Conservation (phyloP, 257 asterid genomes). For the Solanum corneliomulleri region DNA sequence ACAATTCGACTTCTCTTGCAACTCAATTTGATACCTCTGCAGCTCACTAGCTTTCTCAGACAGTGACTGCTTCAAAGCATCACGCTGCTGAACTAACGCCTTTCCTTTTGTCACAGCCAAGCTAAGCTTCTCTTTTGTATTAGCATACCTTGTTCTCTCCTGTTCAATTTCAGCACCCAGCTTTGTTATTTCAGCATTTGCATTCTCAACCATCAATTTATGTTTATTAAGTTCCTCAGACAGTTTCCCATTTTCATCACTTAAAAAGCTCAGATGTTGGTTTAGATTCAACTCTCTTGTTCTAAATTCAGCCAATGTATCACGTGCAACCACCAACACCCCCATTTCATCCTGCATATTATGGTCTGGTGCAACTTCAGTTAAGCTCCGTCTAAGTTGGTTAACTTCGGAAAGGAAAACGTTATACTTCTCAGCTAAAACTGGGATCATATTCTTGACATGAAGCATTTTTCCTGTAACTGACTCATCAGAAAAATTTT, state of each 20-base stretch:
- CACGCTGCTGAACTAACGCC: constrained; percentile 94
- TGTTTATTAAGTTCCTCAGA: constrained; percentile 51
- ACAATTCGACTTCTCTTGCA: constrained; percentile 68
- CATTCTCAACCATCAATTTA: constrained; percentile 38
- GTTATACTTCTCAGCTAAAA: constrained; percentile 42
- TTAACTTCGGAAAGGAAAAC: constrained; percentile 39
- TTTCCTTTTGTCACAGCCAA: constrained; percentile 97
- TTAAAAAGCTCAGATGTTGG: constrained; percentile 38
- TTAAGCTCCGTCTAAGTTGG: constrained; percentile 42
- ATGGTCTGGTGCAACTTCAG: constrained; percentile 34
- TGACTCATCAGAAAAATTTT: constrained; percentile 31
- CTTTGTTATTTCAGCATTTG: constrained; percentile 47
- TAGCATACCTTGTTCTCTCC: constrained; percentile 61
- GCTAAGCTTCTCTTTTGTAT: constrained; percentile 90
- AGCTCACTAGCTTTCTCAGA: constrained; percentile 69
- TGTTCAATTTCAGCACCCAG: constrained; percentile 66
- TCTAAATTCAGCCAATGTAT: constrained; percentile 41
- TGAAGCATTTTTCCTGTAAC: constrained; percentile 42
- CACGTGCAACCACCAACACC: constrained; percentile 32
- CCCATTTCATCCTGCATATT: constrained; percentile 39
- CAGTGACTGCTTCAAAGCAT: constrained; percentile 64
- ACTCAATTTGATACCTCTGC: constrained; percentile 41
- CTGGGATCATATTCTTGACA: constrained; percentile 37
- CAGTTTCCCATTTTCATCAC: constrained; percentile 45
- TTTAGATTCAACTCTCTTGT: constrained; percentile 40